Base-by-base conservation (phyloP, 176 grass and related monocot species). In the Tillandsia leiboldiana region DNA sequence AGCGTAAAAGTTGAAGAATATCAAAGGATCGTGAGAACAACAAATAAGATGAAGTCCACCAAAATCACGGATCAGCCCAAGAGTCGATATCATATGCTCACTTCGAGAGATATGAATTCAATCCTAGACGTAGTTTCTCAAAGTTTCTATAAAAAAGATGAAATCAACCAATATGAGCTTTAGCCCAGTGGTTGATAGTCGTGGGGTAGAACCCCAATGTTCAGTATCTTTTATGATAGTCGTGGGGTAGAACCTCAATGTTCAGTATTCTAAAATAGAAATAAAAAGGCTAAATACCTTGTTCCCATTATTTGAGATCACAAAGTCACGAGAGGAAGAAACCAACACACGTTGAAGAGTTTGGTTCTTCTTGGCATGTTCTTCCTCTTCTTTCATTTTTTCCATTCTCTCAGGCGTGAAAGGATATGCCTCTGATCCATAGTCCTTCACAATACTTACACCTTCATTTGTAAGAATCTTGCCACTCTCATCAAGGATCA, bases 301-400 rank as follows among this genome's bases (percentile, higher is more conserved):
- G 33, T 68, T 69, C 12, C 64, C 51, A 61, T 59, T 53, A 10
- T 77, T 77, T n/a, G 74, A 77, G n/a, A 77, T 59, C 29, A 77
- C 52, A 68, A 77, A 77, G 3, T 69, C 52, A 50, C 74, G 74
- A 49, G 74, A 68, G 11, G 65, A 14, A 18, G 74, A 61, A 26
- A 68, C 52, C 17, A 77, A 29, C 65, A 77, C 53, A 48, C 51
- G 58, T 26, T 8, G 65, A 77, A 77, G 51, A 59, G 65, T 77
- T 69, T 77, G 74, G 61, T 77, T 77, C 65, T 61, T 14, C 33
- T 68, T 77, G 11, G 65, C 74, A 59, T 64, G 11, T 65, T 77
- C 28, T 68, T 77, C 74, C 53, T 69, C 74, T 65, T 77, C 65
- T 69, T 59, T 48, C 17, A 77, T 8, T 5, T 8, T 11, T 24